A percentile compares a stretch with the other conserved stretches of the same genome.
Evolutionary conservation across 192 early-diverging fungal species (phyloP).

Genomic region (Paraglomus brasilianum): DNA sequence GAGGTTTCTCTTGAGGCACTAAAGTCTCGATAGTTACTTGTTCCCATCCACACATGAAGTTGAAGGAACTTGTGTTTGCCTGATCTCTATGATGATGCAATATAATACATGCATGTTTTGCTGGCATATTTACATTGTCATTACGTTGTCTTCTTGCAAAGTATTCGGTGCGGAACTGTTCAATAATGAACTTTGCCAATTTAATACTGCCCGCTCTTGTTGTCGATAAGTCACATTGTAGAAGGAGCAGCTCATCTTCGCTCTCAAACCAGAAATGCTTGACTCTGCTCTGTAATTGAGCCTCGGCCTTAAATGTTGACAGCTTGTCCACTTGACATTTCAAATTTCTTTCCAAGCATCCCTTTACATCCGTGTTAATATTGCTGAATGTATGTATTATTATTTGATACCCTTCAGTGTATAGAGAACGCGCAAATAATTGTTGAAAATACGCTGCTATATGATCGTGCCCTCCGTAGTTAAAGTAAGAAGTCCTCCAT

Average conservation of each 20-base stretch:
- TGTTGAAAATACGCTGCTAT: not conserved
- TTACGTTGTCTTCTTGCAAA: not conserved
- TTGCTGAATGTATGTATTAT: constrained; percentile 30
- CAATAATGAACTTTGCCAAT: constrained; percentile 32
- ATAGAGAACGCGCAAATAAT: not conserved
- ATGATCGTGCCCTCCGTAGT: constrained; percentile 18
- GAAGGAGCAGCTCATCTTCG: constrained; percentile 11
- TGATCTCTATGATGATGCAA: constrained; percentile 30
- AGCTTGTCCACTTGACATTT: constrained; percentile 15
- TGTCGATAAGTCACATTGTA: constrained; percentile 29
- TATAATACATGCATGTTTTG: constrained; percentile 29
- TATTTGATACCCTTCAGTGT: not conserved
- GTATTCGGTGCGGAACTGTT: constrained; percentile 28
- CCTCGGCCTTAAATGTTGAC: constrained; percentile 27
- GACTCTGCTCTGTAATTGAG: constrained; percentile 21
- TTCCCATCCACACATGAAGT: constrained; percentile 31
- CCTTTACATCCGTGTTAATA: constrained; percentile 21
- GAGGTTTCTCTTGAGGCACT: not conserved
- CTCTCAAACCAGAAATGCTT: constrained; percentile 30
- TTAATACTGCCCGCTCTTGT: constrained; percentile 28
- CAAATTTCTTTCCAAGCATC: constrained; percentile 1
- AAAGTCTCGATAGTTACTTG: constrained; percentile 29
- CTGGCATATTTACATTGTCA: not conserved
- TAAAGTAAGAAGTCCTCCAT: constrained; percentile 18
- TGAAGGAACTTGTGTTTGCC: not conserved